Percentiles rank a stretch among this genome's conserved stretches.
Evolutionary conservation across 2,329 filamentous ascomycete genomes (phyloP).

Genomic region (Ambrosiella cleistominuta): DNA sequence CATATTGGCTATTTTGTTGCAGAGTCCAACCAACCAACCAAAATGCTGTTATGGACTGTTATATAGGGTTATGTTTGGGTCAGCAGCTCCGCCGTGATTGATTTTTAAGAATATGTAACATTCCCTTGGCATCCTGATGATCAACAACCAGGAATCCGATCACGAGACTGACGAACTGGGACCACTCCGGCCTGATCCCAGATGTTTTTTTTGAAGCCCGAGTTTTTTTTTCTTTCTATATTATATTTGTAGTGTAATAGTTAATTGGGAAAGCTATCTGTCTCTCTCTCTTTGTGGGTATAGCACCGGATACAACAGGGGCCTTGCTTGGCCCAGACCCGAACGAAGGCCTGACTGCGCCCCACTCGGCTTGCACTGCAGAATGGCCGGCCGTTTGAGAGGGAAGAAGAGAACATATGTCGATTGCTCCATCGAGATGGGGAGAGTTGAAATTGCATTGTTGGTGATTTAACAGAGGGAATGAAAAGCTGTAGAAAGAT

Average conservation of each 20-base stretch:
- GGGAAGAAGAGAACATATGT: neutral
- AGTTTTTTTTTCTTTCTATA: no score
- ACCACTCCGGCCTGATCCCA: neutral
- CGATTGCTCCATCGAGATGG: neutral
- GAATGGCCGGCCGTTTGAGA: neutral
- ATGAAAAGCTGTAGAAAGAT: neutral
- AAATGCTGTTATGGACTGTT: neutral
- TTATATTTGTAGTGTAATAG: no score
- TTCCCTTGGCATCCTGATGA: neutral
- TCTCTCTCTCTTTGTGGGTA: neutral
- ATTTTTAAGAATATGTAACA: neutral
- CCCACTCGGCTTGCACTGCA: neutral
- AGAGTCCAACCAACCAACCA: neutral
- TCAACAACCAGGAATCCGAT: neutral
- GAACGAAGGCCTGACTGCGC: slow-evolving; percentile 3
- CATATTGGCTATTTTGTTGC: neutral
- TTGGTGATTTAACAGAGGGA: neutral
- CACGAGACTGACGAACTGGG: neutral
- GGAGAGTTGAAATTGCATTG: neutral
- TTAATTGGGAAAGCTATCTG: neutral
- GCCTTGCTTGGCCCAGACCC: slow-evolving; percentile 2
- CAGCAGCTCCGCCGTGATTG: neutral
- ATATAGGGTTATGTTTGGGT: neutral
- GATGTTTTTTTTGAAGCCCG: no score
- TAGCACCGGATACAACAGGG: neutral